Percentiles rank a stretch among this genome's conserved stretches.
Evolutionary conservation across 805 yeast genomes (phyloP).

Genomic region (Yarrowia sp.): DNA sequence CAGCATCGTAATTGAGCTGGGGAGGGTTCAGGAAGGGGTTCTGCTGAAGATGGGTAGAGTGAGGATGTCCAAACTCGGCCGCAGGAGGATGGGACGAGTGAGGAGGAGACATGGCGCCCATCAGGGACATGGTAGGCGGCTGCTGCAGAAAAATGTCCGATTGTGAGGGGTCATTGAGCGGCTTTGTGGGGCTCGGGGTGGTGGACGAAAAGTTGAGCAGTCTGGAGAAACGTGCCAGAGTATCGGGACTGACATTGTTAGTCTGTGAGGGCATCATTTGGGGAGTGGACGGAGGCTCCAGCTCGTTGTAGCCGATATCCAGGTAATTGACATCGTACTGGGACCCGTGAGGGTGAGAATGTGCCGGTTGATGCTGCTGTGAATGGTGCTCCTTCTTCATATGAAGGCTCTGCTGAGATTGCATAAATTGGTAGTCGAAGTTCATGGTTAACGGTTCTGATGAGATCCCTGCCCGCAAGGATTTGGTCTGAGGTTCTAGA

Average conservation of each 20-base stretch:
- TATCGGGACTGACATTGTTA: constrained; percentile 17
- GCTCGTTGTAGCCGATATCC: constrained; percentile 23
- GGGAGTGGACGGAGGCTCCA: constrained; percentile 17
- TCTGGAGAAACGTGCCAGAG: constrained; percentile 13
- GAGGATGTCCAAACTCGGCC: constrained; percentile 1
- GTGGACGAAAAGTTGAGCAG: constrained; percentile 16
- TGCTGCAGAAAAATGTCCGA: constrained; percentile 14
- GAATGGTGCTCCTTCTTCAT: neutral
- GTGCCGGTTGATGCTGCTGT: neutral
- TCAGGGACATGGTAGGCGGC: constrained; percentile 15
- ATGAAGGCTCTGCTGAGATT: constrained; percentile 13
- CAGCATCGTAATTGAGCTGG: constrained; percentile 17
- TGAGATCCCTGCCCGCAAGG: constrained; percentile 9
- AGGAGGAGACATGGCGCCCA: constrained; percentile 22
- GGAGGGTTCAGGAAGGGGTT: constrained; percentile 20
- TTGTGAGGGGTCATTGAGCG: constrained; percentile 14
- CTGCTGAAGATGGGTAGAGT: neutral
- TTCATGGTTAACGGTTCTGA: neutral
- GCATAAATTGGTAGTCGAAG: constrained; percentile 16
- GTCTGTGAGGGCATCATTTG: constrained; percentile 6
- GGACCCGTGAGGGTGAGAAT: neutral
- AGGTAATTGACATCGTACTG: constrained; percentile 19
- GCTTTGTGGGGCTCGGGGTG: constrained; percentile 18
- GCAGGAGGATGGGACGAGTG: constrained; percentile 23
- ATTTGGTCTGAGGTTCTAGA: neutral